Conservation (phyloP, 2,329 filamentous ascomycete genomes). For the Graphilbum ipis-grandicollis region DNA sequence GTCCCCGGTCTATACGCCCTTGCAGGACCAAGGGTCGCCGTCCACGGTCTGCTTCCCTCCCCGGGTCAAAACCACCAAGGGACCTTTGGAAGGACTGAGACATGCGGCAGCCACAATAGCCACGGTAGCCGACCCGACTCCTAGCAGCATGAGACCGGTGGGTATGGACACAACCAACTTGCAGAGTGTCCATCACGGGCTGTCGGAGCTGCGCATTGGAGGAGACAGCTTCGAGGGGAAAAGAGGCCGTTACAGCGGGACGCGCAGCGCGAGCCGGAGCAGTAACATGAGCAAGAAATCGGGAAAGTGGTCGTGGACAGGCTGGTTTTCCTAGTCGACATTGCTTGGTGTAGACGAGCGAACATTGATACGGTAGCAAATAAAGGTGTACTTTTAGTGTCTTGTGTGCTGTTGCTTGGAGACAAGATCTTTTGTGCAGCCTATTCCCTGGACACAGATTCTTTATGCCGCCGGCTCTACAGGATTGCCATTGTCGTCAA, state of each 20-base stretch:
- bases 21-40: background rate
- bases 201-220: slow-evolving; percentile 2
- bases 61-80: background rate
- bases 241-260: background rate
- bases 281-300: slow-evolving; percentile 8
- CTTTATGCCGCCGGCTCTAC: too few species aligned
- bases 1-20: background rate
- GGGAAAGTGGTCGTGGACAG: slow-evolving; percentile 10
- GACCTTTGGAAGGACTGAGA: background rate
- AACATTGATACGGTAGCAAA: too few species aligned
- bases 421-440: too few species aligned
- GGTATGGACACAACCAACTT: slow-evolving; percentile 8
- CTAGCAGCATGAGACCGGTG: slow-evolving; percentile 3
- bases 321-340: slow-evolving; percentile 10
- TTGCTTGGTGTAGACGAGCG: too few species aligned
- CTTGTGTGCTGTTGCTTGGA: too few species aligned
- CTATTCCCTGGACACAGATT: too few species aligned
- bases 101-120: too few species aligned
- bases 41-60: slow-evolving; percentile 6
- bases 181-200: slow-evolving; percentile 3
- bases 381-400: too few species aligned
- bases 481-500: slow-evolving; percentile 74
- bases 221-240: slow-evolving; percentile 3
- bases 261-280: slow-evolving; percentile 6
- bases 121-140: slow-evolving; percentile 4